Evolutionary conservation across 768 basidiomycete species (phyloP).

Genomic region (Coprinopsis strossmayeri): DNA sequence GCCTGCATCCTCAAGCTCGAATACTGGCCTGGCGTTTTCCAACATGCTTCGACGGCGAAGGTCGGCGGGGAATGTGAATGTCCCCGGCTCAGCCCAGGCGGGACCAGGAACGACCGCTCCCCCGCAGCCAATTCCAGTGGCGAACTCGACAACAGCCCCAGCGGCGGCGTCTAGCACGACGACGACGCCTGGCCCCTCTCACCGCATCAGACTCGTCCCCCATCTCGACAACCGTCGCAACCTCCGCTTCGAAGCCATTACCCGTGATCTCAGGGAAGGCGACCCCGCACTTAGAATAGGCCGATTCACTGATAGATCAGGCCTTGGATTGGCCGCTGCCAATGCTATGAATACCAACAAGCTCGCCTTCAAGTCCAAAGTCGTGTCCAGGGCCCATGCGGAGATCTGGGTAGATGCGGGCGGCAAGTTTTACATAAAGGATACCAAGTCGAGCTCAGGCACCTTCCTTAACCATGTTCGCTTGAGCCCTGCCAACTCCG

Average conservation of each 20-base stretch:
- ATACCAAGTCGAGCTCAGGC: slow-evolving; percentile 85
- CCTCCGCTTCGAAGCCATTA: slow-evolving; percentile 88
- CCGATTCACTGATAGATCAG: slow-evolving; percentile 86
- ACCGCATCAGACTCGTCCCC: slow-evolving; percentile 90
- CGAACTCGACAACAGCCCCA: slow-evolving; percentile 20
- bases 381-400: slow-evolving; percentile 90
- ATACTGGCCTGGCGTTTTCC: slow-evolving; percentile 35
- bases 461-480: slow-evolving; percentile 95
- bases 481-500: slow-evolving; percentile 76
- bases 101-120: slow-evolving; percentile 18
- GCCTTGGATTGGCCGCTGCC: slow-evolving; percentile 55
- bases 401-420: slow-evolving; percentile 81
- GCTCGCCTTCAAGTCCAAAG: slow-evolving; percentile 92
- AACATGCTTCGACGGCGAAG: slow-evolving; percentile 64
- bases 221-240: slow-evolving; percentile 88
- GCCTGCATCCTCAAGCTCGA: slow-evolving; percentile 21
- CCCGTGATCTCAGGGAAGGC: slow-evolving; percentile 70
- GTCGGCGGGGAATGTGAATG: slow-evolving; percentile 54
- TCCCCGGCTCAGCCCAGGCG: too few species aligned
- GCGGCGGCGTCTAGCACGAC: slow-evolving; percentile 4
- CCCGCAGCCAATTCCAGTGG: slow-evolving; percentile 16
- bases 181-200: slow-evolving; percentile 19
- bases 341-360: slow-evolving; percentile 72
- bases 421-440: slow-evolving; percentile 77
- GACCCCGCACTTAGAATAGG: slow-evolving; percentile 80